These are phyloP conservation scores for Dendrocalamus sinicus DNA, from an alignment of 176 grass and related monocot species.

Conservation along the genomic window DNA sequence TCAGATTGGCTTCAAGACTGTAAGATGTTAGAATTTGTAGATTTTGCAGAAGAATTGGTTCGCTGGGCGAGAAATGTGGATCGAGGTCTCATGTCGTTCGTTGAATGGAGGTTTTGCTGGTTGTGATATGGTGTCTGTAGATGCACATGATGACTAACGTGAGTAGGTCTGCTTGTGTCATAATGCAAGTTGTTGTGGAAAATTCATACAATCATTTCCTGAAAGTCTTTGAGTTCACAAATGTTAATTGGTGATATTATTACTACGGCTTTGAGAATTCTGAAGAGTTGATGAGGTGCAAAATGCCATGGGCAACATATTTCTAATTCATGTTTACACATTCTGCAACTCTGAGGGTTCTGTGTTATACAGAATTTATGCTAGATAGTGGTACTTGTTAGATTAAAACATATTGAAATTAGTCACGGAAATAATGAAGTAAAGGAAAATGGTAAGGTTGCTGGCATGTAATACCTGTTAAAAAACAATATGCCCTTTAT, in stretches of 20 bases:
- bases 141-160: background rate
- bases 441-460: background rate
- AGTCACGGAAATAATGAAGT: background rate
- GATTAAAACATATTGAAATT: slow-evolving; percentile 6
- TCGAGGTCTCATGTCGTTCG: background rate
- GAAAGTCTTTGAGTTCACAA: slow-evolving; percentile 8
- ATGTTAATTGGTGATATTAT: slow-evolving; percentile 22
- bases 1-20: background rate
- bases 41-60: background rate
- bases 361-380: slow-evolving; percentile 16
- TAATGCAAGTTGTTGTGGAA: background rate
- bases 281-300: background rate
- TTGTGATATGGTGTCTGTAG: background rate
- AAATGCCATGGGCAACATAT: background rate
- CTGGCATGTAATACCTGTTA: background rate
- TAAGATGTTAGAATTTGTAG: background rate
- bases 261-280: background rate
- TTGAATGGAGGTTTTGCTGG: background rate
- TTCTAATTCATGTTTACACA: slow-evolving; percentile 12
- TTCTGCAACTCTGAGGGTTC: slow-evolving; percentile 4
- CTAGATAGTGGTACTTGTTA: slow-evolving; percentile 1
- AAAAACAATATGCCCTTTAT: background rate
- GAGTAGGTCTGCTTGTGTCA: background rate
- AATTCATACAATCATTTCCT: background rate
- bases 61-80: background rate